Conservation (phyloP, 352 stramenopile genomes). For the Globisporangium echinulatum region DNA sequence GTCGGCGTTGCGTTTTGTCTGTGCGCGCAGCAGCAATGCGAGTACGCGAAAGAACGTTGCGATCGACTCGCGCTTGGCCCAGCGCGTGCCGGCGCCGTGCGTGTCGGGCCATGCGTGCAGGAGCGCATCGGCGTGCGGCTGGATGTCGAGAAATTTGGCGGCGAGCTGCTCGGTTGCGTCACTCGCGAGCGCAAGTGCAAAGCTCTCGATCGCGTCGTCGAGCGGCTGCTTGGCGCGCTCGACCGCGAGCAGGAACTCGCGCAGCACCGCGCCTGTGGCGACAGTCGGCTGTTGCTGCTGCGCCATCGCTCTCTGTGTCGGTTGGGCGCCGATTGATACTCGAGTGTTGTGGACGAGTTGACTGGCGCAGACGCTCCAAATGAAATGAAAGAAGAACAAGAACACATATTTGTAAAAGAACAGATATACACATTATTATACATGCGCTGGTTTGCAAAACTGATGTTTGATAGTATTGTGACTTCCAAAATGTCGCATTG, state of each 20-base stretch:
- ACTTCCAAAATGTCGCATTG: too few species aligned
- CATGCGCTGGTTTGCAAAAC: too few species aligned
- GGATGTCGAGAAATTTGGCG: conserved; percentile 42
- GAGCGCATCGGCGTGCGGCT: conserved; percentile 49
- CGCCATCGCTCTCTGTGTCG: too few species aligned
- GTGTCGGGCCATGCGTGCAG: conserved; percentile 62
- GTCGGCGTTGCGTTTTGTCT: conserved; percentile 17
- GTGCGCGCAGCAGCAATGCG: conserved; percentile 31
- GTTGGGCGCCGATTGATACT: too few species aligned
- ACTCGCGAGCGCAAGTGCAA: conserved; percentile 21
- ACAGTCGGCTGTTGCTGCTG: too few species aligned
- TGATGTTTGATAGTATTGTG: too few species aligned
- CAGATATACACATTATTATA: too few species aligned
- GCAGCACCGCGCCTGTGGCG: conserved; percentile 25
- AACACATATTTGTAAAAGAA: too few species aligned
- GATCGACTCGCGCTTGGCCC: conserved; percentile 63
- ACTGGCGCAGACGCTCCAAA: too few species aligned
- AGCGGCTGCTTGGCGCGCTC: conserved; percentile 59
- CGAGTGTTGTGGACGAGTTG: too few species aligned
- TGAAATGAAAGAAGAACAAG: too few species aligned
- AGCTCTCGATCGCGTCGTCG: conserved; percentile 38
- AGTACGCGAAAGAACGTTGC: conserved; percentile 59
- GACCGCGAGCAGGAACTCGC: conserved; percentile 57
- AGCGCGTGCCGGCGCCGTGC: conserved; percentile 39
- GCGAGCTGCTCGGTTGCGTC: conserved; percentile 5